These are phyloP conservation scores for Beta corolliflora DNA, from an alignment of 179 eudicot genomes.

Conservation along the genomic window DNA sequence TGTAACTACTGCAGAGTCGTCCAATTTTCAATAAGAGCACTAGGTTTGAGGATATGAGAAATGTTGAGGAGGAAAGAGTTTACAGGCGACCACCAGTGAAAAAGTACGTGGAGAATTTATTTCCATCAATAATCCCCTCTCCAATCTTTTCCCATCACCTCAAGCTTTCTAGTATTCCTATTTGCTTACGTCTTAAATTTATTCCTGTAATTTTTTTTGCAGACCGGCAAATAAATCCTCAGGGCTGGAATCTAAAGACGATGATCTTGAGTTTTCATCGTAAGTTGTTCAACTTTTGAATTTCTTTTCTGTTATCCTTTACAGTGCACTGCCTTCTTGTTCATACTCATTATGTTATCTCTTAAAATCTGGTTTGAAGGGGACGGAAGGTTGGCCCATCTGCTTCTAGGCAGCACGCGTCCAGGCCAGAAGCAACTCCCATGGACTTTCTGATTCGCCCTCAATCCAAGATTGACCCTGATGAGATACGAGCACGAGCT, in stretches of 20 bases:
- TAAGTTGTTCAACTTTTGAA: constrained; percentile 33
- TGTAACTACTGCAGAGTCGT: constrained; percentile 64
- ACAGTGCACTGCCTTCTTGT: background rate
- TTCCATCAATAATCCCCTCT: background rate
- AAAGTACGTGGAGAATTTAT: constrained; percentile 36
- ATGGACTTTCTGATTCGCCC: constrained; percentile 86
- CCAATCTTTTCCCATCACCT: background rate
- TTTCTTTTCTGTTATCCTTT: background rate
- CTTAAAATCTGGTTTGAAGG: constrained; percentile 33
- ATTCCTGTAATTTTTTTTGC: constrained; percentile 17
- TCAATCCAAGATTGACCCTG: constrained; percentile 90
- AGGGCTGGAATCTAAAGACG: constrained; percentile 71
- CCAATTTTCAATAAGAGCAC: constrained; percentile 92
- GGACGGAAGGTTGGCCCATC: constrained; percentile 68
- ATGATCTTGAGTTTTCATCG: constrained; percentile 77
- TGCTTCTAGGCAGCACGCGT: constrained; percentile 50
- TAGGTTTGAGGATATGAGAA: constrained; percentile 89
- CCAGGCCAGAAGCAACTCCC: constrained; percentile 84
- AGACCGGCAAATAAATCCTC: constrained; percentile 57
- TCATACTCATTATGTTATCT: background rate
- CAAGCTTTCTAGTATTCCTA: background rate
- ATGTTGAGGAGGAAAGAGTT: constrained; percentile 66
- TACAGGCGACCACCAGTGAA: constrained; percentile 61
- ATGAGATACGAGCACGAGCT: constrained; percentile 77
- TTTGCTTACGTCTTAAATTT: background rate